Evolutionary conservation across 805 yeast species (phyloP).

Genomic region (Lipomyces spencermartinsiae): DNA sequence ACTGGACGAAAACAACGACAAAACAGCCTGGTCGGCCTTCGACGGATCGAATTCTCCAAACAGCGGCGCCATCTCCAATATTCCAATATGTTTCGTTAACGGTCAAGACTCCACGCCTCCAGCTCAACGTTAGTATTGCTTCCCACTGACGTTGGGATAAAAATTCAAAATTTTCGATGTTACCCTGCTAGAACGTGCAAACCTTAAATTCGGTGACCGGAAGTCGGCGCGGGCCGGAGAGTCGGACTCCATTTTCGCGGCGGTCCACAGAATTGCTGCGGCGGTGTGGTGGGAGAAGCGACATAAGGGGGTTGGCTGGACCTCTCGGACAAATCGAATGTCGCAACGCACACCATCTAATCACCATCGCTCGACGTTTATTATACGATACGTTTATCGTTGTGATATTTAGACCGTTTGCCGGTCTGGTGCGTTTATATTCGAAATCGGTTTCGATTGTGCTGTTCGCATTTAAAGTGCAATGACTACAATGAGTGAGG

Average conservation of each 20-base stretch:
- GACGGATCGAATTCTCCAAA: constrained; percentile 21
- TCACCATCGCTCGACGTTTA: background rate
- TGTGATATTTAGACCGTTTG: background rate
- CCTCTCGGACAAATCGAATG: background rate
- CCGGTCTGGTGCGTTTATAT: background rate
- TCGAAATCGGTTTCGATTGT: background rate
- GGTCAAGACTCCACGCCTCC: background rate
- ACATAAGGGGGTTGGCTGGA: background rate
- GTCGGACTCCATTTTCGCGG: background rate
- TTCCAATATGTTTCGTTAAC: background rate
- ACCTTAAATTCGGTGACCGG: too few species aligned
- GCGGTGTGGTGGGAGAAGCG: background rate
- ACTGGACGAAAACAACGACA: constrained; percentile 22
- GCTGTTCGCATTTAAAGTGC: background rate
- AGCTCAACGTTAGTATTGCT: background rate
- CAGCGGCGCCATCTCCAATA: constrained; percentile 15
- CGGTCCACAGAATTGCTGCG: background rate
- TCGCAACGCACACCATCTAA: background rate
- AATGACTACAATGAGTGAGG: background rate
- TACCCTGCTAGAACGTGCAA: too few species aligned
- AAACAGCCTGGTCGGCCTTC: constrained; percentile 21
- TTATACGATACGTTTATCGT: background rate
- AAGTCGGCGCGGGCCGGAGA: too few species aligned
- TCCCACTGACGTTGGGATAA: background rate
- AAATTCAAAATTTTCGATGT: too few species aligned